These are phyloP conservation scores for Kodamaea kaohsiungensis DNA, from an alignment of 805 yeast species.

Conservation along the genomic window DNA sequence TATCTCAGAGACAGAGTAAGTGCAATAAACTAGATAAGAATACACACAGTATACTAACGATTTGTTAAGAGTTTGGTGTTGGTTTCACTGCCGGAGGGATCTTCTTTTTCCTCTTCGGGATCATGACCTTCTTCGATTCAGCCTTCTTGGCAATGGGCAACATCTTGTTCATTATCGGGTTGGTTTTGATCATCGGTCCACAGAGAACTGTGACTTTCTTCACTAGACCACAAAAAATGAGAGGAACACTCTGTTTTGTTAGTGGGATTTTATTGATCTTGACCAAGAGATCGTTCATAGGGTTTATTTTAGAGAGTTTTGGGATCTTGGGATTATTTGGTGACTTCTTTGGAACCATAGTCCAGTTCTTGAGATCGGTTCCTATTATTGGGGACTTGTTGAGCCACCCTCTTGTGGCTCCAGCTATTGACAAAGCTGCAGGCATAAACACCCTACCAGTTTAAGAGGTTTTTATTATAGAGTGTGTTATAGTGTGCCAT, in stretches of 20 bases:
- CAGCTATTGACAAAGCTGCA: conserved; percentile 49
- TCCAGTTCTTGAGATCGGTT: conserved; percentile 81
- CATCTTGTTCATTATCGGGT: conserved; percentile 75
- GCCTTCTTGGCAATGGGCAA: conserved; percentile 90
- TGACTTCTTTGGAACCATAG: conserved; percentile 87
- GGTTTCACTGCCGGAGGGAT: conserved; percentile 88
- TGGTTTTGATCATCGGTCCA: conserved; percentile 83
- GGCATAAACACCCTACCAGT: conserved; percentile 46
- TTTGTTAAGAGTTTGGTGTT: conserved; percentile 74
- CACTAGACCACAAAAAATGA: conserved; percentile 80
- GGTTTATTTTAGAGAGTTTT: conserved; percentile 79
- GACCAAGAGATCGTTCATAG: conserved; percentile 74
- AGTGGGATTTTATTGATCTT: conserved; percentile 77
- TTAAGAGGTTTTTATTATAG: conserved; percentile 11
- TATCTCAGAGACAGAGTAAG: conserved; percentile 75
- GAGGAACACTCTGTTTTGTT: conserved; percentile 81
- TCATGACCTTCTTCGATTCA: conserved; percentile 83
- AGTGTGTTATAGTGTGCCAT: conserved; percentile 2
- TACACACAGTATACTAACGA: conserved; percentile 19
- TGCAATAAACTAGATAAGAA: conserved; percentile 15
- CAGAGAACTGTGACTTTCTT: conserved; percentile 80
- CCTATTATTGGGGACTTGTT: conserved; percentile 87
- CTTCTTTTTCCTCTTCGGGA: conserved; percentile 76
- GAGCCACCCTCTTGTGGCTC: conserved; percentile 81
- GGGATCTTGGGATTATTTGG: conserved; percentile 93